Percentiles rank a stretch among this genome's conserved stretches.
Conservation (phyloP, 2,329 filamentous ascomycete genomes). For the Cladophialophora yegresii region DNA sequence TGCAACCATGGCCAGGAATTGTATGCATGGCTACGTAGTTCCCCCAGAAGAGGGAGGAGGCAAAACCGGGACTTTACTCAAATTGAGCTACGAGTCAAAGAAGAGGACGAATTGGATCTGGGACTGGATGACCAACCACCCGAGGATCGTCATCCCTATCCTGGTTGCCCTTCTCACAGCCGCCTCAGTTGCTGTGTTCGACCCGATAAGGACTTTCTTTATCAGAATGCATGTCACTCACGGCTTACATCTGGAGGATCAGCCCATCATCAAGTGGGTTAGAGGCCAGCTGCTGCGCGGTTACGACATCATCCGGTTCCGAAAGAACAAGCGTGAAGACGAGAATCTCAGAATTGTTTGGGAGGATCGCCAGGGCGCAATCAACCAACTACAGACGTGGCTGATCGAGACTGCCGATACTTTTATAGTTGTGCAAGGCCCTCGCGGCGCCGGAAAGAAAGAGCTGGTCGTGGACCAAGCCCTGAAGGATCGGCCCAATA, state of each 20-base stretch:
- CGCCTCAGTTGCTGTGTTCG: conserved; percentile 84
- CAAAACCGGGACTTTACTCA: conserved; percentile 71
- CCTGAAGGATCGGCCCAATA: conserved; percentile 69
- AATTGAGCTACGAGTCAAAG: conserved; percentile 79
- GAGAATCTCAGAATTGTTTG: conserved; percentile 78
- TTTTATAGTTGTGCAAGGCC: conserved; percentile 91
- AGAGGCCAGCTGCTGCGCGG: conserved; percentile 61
- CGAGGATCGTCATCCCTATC: conserved; percentile 81
- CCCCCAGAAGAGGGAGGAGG: conserved; percentile 70
- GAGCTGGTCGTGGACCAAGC: conserved; percentile 86
- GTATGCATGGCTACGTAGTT: conserved; percentile 81
- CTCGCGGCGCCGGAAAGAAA: conserved; percentile 84
- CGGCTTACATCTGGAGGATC: conserved; percentile 63
- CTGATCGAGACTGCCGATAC: conserved; percentile 85
- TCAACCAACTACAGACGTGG: conserved; percentile 81
- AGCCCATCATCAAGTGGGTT: conserved; percentile 72
- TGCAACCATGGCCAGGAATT: conserved; percentile 87
- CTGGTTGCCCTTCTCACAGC: conserved; percentile 79
- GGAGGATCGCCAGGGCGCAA: conserved; percentile 80
- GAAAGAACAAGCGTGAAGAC: conserved; percentile 57
- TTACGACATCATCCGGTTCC: conserved; percentile 48
- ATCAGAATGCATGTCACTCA: conserved; percentile 84
- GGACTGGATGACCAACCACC: conserved; percentile 85
- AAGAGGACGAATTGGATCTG: conserved; percentile 76
- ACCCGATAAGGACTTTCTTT: conserved; percentile 91